These are phyloP conservation scores for Talaromyces sp. DNA, from an alignment of 2,329 filamentous ascomycete genomes.

Conservation along the genomic window DNA sequence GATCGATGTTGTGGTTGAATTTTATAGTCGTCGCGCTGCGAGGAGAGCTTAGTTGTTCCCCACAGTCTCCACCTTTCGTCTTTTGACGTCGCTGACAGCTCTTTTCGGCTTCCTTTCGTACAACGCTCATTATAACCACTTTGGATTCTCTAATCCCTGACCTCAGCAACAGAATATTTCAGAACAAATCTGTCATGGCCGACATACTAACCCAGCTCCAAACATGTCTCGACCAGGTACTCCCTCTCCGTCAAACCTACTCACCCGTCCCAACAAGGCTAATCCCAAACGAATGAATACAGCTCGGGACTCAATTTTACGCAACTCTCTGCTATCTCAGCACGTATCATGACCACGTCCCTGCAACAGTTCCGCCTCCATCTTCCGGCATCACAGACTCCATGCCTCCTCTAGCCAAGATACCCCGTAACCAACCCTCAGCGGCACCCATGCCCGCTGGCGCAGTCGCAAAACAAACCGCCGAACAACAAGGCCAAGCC, in stretches of 20 bases:
- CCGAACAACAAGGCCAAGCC: slow-evolving; percentile 15
- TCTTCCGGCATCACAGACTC: slow-evolving; percentile 25
- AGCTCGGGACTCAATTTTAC: slow-evolving; percentile 50
- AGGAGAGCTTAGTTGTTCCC: background rate
- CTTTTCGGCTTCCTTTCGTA: background rate
- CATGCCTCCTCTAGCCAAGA: slow-evolving; percentile 37
- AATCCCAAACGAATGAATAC: background rate
- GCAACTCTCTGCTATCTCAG: slow-evolving; percentile 46
- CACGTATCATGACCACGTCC: slow-evolving; percentile 43
- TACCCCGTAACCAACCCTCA: slow-evolving; percentile 36
- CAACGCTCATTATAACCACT: background rate
- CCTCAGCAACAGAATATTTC: background rate
- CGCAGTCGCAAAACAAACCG: slow-evolving; percentile 16
- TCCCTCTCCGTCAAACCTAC: background rate
- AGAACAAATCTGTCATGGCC: slow-evolving; percentile 28
- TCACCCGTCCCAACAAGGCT: background rate
- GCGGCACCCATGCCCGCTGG: slow-evolving; percentile 30
- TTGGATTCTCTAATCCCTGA: background rate
- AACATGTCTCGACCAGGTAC: slow-evolving; percentile 47
- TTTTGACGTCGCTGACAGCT: background rate
- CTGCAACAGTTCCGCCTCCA: slow-evolving; percentile 28
- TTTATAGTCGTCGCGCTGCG: background rate
- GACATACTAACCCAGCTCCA: slow-evolving; percentile 49
- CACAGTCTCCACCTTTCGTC: background rate
- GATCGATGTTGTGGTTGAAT: background rate